Evolutionary conservation across 2,329 filamentous ascomycete species (phyloP).

Genomic region (Talaromyces pinophilus): DNA sequence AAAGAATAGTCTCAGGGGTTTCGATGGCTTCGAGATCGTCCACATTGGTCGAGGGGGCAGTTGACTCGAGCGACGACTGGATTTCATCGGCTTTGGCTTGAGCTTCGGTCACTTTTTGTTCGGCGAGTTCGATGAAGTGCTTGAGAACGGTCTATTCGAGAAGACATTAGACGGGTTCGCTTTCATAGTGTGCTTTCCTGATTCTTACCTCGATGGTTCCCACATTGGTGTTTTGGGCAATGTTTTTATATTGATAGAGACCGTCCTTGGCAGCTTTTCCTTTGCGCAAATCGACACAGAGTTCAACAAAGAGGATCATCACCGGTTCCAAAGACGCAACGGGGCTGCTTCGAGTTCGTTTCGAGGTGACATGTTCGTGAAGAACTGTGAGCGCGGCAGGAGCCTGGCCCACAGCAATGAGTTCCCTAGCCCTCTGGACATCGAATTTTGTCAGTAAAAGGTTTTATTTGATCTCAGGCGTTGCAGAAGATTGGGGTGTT

Average conservation of each 20-base stretch:
- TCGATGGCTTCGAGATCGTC: slow-evolving; percentile 97
- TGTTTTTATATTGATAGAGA: slow-evolving; percentile 99
- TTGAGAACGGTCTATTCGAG: slow-evolving; percentile 76
- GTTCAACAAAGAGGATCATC: slow-evolving; percentile 95
- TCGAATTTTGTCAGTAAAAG: slow-evolving; percentile 21
- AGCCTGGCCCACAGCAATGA: slow-evolving; percentile 95
- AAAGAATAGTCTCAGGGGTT: slow-evolving; percentile 95
- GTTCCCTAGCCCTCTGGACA: slow-evolving; percentile 81
- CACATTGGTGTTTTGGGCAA: slow-evolving; percentile 97
- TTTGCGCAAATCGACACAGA: slow-evolving; percentile 96
- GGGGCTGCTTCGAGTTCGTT: slow-evolving; percentile 94
- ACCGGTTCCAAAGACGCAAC: slow-evolving; percentile 96
- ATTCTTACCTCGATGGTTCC: slow-evolving; percentile 85
- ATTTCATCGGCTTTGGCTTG: slow-evolving; percentile 96
- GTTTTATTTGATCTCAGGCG: not conserved
- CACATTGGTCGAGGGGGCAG: slow-evolving; percentile 70
- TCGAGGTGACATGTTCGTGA: slow-evolving; percentile 98
- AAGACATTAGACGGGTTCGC: not conserved
- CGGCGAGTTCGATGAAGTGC: slow-evolving; percentile 95
- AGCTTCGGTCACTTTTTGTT: slow-evolving; percentile 92
- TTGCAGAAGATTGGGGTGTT: not conserved
- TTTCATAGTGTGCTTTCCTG: not conserved
- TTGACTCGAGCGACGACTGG: slow-evolving; percentile 80
- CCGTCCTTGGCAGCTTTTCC: slow-evolving; percentile 98
- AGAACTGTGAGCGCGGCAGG: slow-evolving; percentile 90